These are phyloP conservation scores for Protomyces pachydermus DNA, from an alignment of 1,139 yeast species.

Conservation along the genomic window DNA sequence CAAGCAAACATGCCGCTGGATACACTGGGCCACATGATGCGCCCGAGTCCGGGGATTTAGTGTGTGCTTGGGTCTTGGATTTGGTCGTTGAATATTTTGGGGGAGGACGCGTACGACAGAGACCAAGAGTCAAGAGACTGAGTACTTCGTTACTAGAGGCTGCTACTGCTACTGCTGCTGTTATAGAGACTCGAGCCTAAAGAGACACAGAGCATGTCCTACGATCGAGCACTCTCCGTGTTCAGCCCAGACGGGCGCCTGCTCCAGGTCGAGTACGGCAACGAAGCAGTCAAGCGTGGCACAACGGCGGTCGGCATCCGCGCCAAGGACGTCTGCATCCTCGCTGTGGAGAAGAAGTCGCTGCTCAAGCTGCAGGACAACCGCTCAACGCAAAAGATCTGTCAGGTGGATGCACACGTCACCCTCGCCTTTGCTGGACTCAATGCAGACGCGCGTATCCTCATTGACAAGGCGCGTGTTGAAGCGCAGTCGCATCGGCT, in stretches of 20 bases:
- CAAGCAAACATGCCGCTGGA: not conserved
- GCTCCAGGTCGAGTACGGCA: constrained; percentile 82
- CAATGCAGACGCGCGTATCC: constrained; percentile 93
- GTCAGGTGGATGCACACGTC: constrained; percentile 84
- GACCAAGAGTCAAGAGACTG: no score
- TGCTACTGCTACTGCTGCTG: no score
- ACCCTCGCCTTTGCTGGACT: constrained; percentile 94
- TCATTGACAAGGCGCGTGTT: constrained; percentile 90
- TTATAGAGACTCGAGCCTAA: not conserved
- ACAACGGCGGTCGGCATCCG: constrained; percentile 94
- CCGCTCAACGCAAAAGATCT: constrained; percentile 90
- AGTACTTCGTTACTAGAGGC: no score
- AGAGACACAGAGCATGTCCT: constrained; percentile 36
- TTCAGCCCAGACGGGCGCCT: constrained; percentile 76
- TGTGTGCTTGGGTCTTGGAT: no score
- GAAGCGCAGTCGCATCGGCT: constrained; percentile 97
- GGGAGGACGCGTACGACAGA: no score
- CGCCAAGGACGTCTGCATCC: constrained; percentile 79
- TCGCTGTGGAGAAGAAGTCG: constrained; percentile 95
- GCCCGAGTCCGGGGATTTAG: no score
- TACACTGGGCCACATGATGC: not conserved
- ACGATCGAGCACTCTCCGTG: constrained; percentile 98
- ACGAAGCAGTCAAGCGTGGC: constrained; percentile 97
- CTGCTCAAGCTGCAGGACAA: constrained; percentile 94
- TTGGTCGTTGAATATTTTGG: no score